A percentile compares a stretch with the other conserved stretches of the same genome.
These are phyloP conservation scores for Calocybe cyanea DNA, from an alignment of 768 basidiomycete species.

Conservation along the genomic window DNA sequence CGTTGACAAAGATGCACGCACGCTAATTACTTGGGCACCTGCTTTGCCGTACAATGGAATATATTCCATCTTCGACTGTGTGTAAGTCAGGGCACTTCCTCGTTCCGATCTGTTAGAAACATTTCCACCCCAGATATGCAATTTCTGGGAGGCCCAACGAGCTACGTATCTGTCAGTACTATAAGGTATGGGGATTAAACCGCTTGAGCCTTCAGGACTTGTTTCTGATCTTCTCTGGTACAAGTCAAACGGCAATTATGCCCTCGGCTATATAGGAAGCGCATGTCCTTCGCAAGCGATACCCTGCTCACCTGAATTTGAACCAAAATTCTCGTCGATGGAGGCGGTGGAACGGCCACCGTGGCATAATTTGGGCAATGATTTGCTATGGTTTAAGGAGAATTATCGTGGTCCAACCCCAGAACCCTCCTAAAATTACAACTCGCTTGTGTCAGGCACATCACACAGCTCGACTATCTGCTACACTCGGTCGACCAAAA, in stretches of 20 bases:
- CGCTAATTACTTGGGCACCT: conserved; percentile 10
- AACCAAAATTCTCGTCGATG: conserved; percentile 12
- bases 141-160: conserved; percentile 6
- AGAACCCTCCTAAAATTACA: too few species aligned
- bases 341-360: conserved; percentile 14
- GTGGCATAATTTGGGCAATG: conserved; percentile 11
- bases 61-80: conserved; percentile 22
- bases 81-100: conserved; percentile 11
- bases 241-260: conserved; percentile 9
- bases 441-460: neutral
- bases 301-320: conserved; percentile 3
- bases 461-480: neutral
- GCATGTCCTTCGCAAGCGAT: conserved; percentile 13
- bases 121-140: conserved; percentile 11
- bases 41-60: conserved; percentile 15
- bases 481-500: too few species aligned
- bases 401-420: conserved; percentile 6
- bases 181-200: conserved; percentile 12
- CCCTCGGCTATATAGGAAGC: conserved; percentile 7
- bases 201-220: neutral
- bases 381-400: conserved; percentile 13
- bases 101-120: neutral
- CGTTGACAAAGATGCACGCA: conserved; percentile 9
- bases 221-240: neutral
- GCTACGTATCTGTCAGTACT: conserved; percentile 16